Conservation (phyloP, 2,329 filamentous ascomycete species). For the Neonectria magnoliae region DNA sequence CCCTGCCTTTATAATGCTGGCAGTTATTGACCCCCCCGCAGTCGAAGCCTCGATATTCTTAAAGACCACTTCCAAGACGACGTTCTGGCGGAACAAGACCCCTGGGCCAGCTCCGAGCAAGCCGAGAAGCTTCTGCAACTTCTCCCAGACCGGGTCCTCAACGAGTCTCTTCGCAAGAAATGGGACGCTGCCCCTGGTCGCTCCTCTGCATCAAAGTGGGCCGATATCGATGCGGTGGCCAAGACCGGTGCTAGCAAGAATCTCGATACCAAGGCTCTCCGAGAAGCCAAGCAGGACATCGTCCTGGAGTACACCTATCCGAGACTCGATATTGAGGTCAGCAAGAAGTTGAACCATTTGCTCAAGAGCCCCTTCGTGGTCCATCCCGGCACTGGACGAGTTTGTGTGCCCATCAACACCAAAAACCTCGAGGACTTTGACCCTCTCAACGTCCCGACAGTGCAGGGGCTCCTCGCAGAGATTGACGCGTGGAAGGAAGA, state of each 20-base stretch:
- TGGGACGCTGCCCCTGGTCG: slow-evolving; percentile 88
- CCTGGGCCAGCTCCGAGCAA: slow-evolving; percentile 77
- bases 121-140: slow-evolving; percentile 83
- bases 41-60: slow-evolving; percentile 85
- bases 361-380: slow-evolving; percentile 97
- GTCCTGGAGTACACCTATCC: slow-evolving; percentile 98
- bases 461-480: slow-evolving; percentile 81
- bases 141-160: slow-evolving; percentile 82
- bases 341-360: slow-evolving; percentile 97
- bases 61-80: slow-evolving; percentile 85
- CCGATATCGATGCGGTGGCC: slow-evolving; percentile 88
- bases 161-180: slow-evolving; percentile 83
- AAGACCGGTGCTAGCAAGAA: slow-evolving; percentile 77
- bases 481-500: slow-evolving; percentile 81
- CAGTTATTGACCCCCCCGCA: slow-evolving; percentile 44
- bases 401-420: slow-evolving; percentile 94
- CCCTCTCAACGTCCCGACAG: slow-evolving; percentile 87
- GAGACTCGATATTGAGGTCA: slow-evolving; percentile 94
- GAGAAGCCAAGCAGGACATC: slow-evolving; percentile 94
- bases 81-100: slow-evolving; percentile 86
- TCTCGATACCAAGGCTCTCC: slow-evolving; percentile 77
- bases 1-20: background rate
- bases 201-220: slow-evolving; percentile 85
- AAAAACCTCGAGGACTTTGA: slow-evolving; percentile 81
- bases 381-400: slow-evolving; percentile 90